Base-by-base conservation (phyloP, 345 rosid genomes). In the Draba incana region DNA sequence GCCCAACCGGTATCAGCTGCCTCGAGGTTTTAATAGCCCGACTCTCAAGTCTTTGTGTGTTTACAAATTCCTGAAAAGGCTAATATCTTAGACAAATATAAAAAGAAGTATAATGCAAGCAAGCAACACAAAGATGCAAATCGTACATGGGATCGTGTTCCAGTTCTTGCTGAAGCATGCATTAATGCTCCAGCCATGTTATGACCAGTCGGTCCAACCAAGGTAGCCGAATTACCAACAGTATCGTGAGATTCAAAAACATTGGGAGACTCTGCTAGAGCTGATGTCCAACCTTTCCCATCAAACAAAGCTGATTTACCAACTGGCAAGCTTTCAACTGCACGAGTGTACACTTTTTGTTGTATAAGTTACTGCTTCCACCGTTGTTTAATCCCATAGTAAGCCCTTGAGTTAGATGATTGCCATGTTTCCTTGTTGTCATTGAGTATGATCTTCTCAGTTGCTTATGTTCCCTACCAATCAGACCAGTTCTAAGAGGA, bases 141-240 rank as follows among this genome's bases (percentile, higher is more conserved):
- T n/a, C n/a, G n/a, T 80, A 89, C 96, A 91, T 80, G 89, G 23
- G 86, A 84, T 35, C 82, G 81, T 16, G 90, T 69, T 33, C 79
- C 81, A 52, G 84, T 78, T 70, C 82, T 82, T 33, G 96, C n/a
- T n/a, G n/a, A 92, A 66, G 81, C 83, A 66, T 84, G 92, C 48
- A 83, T 81, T 79, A 92, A 69, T 60, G 98, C 81, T 83, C 87
- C 90, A 74, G 94, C 96, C 98, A 92, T 92, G 74, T 83, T 88
- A 50, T 83, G 91, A 37, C 84, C 72, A 60, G 75, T 62, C 11
- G 52, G 14, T 8, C 44, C 69, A 12, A 77, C 14, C 10, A 67
- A 50, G 57, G 82, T 69, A 64, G 72, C 54, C 2, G 77, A 70
- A 55, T 67, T 64, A 38, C 75, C 62, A 70, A 76, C 49, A 38